phyloP scores from a whole-genome alignment of 352 stramenopile species.

The Phytopythium delawarense region DNA sequence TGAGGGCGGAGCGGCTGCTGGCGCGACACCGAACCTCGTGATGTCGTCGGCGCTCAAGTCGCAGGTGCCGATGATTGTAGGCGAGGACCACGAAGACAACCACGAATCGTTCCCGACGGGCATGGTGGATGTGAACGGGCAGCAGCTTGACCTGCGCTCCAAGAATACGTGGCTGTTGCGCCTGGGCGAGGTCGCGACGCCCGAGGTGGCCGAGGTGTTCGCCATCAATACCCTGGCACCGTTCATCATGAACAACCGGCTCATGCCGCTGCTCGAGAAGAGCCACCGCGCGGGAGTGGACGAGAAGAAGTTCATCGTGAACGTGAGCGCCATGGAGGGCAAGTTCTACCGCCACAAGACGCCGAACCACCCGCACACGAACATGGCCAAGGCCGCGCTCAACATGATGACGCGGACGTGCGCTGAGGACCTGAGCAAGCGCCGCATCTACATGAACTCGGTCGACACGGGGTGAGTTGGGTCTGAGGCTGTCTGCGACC shows the following conservation, averaged over 20 bases:
- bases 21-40: conserved; percentile 20
- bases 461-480: conserved; percentile 91
- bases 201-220: conserved; percentile 86
- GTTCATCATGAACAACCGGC: conserved; percentile 95
- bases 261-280: conserved; percentile 88
- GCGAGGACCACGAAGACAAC: conserved; percentile 63
- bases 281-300: conserved; percentile 15
- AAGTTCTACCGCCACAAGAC: conserved; percentile 99
- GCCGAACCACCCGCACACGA: conserved; percentile 96
- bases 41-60: conserved; percentile 83
- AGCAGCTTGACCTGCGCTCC: conserved; percentile 93
- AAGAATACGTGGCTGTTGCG: conserved; percentile 96
- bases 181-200: conserved; percentile 90
- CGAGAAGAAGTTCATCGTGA: conserved; percentile 93
- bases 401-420: conserved; percentile 99
- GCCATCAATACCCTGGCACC: conserved; percentile 96
- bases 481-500: background rate
- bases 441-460: conserved; percentile 96
- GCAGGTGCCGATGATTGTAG: conserved; percentile 73
- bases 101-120: conserved; percentile 63
- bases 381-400: conserved; percentile 97
- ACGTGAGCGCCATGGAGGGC: conserved; percentile 97
- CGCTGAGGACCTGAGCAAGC: conserved; percentile 92
- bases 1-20: conserved; percentile 12
- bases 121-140: conserved; percentile 93